Conservation (phyloP, 1,139 yeast genomes). For the Arxiozyma slooffiae region DNA sequence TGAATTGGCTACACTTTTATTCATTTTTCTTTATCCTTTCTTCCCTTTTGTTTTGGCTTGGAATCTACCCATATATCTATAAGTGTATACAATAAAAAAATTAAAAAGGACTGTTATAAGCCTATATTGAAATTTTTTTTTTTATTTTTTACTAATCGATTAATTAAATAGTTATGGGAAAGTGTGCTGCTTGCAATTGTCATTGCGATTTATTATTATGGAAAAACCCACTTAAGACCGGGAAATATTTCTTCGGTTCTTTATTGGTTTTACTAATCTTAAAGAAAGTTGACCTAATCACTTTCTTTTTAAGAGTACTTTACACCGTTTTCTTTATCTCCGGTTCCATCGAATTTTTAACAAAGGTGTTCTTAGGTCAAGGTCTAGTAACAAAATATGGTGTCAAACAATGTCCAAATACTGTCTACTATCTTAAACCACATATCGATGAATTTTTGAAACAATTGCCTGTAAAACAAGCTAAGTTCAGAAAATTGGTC, state of each 20-base stretch:
- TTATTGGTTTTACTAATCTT: constrained; percentile 50
- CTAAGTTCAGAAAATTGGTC: constrained; percentile 25
- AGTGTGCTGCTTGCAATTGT: constrained; percentile 5
- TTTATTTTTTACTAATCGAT: no score
- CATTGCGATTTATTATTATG: constrained; percentile 54
- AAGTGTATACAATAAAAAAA: neutral
- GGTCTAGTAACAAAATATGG: constrained; percentile 54
- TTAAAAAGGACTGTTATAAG: neutral
- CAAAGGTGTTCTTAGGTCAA: constrained; percentile 56
- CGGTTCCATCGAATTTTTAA: constrained; percentile 61
- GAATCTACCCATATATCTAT: no score
- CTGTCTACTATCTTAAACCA: constrained; percentile 42
- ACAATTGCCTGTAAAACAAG: constrained; percentile 26
- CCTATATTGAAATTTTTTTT: no score
- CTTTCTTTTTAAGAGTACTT: constrained; percentile 48
- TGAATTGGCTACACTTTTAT: no score
- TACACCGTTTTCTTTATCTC: constrained; percentile 37
- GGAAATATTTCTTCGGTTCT: constrained; percentile 61
- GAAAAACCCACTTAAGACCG: constrained; percentile 74
- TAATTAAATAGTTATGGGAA: neutral
- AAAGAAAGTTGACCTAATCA: constrained; percentile 61
- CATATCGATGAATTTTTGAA: constrained; percentile 23
- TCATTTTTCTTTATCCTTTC: no score
- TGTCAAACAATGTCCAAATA: constrained; percentile 28
- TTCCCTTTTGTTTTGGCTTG: neutral